phyloP scores from a whole-genome alignment of 2,329 filamentous ascomycete genomes.

The Hypoxylon sp. region DNA sequence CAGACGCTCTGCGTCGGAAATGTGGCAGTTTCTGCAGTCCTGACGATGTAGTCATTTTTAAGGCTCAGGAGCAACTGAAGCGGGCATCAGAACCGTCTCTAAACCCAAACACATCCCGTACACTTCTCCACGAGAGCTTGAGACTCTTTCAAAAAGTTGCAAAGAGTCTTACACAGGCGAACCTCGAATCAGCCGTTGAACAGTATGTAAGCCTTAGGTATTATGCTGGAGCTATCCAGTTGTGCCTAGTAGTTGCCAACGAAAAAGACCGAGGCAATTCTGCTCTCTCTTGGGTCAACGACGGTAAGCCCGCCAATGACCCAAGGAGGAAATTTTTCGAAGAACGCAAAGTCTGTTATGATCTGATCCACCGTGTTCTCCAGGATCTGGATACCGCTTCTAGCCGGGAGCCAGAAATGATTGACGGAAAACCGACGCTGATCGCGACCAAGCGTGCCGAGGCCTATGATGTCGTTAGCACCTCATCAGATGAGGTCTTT shows the following conservation, averaged over 20 bases:
- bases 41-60: slow-evolving; percentile 98
- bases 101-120: slow-evolving; percentile 82
- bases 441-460: slow-evolving; percentile 85
- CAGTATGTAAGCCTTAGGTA: slow-evolving; percentile 89
- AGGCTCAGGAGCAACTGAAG: slow-evolving; percentile 95
- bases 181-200: slow-evolving; percentile 81
- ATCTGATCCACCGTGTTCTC: slow-evolving; percentile 88
- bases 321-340: slow-evolving; percentile 77
- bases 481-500: slow-evolving; percentile 92
- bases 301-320: slow-evolving; percentile 81
- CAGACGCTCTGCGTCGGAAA: slow-evolving; percentile 89
- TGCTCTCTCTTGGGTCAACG: slow-evolving; percentile 88
- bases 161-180: slow-evolving; percentile 82
- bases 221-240: slow-evolving; percentile 91
- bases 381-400: slow-evolving; percentile 81
- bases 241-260: slow-evolving; percentile 85
- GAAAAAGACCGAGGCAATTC: slow-evolving; percentile 90
- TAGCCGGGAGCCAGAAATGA: slow-evolving; percentile 76
- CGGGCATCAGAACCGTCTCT: slow-evolving; percentile 83
- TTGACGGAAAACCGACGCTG: slow-evolving; percentile 84
- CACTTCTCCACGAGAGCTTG: slow-evolving; percentile 89
- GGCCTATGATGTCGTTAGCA: slow-evolving; percentile 91
- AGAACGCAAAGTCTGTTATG: slow-evolving; percentile 83
- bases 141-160: slow-evolving; percentile 91
- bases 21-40: slow-evolving; percentile 98